phyloP scores from a whole-genome alignment of 2,329 filamentous ascomycete genomes.

The Phaeosphaeriaceae sp. region DNA sequence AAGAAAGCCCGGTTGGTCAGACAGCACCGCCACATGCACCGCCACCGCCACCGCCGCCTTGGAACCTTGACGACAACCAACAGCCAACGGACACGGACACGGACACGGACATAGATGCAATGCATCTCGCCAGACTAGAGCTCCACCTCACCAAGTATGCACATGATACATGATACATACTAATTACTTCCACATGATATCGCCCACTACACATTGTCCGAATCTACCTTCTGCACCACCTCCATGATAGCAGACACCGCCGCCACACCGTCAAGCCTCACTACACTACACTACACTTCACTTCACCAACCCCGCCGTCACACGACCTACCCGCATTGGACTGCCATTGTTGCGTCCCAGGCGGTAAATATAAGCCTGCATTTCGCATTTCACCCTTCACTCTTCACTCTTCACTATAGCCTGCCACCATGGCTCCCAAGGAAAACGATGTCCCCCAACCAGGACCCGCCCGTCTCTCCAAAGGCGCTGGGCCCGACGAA shows the following conservation, averaged over 20 bases:
- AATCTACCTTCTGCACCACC: too few relatives aligned
- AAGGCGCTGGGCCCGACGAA: constrained; percentile 87
- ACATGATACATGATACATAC: too few relatives aligned
- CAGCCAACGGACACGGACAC: background rate
- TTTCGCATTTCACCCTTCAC: background rate
- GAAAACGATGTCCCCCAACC: constrained; percentile 78
- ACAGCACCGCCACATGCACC: constrained; percentile 9
- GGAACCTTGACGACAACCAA: constrained; percentile 18
- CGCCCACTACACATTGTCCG: constrained; percentile 4
- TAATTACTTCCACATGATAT: background rate
- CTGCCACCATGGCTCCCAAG: constrained; percentile 51
- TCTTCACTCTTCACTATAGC: background rate
- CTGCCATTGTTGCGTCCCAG: constrained; percentile 12
- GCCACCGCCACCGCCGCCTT: constrained; percentile 6
- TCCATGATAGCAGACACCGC: constrained; percentile 28
- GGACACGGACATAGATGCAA: background rate
- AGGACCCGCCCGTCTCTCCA: constrained; percentile 82
- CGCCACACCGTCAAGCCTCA: constrained; percentile 37
- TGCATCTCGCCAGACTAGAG: background rate
- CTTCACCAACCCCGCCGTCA: constrained; percentile 38
- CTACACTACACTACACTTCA: too few relatives aligned
- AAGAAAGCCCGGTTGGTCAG: background rate
- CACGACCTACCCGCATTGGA: constrained; percentile 28
- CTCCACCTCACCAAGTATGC: constrained; percentile 18
- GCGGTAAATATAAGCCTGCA: background rate